phyloP scores from a whole-genome alignment of 495 filamentous ascomycete species.

The Penicillium robsamsonii region DNA sequence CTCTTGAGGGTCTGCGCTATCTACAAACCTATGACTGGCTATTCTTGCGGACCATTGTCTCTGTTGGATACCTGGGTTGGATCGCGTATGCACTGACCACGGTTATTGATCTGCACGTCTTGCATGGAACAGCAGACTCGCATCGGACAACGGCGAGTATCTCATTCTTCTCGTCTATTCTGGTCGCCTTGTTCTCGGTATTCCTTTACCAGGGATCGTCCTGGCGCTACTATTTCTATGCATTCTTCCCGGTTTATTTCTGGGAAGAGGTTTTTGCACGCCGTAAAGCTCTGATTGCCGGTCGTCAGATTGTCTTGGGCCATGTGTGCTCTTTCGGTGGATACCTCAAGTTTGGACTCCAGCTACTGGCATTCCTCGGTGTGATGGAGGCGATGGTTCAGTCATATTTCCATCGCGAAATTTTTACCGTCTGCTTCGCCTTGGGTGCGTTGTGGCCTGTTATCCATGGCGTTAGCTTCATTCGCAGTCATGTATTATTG shows the following conservation, averaged over 20 bases:
- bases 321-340: slow-evolving; percentile 59
- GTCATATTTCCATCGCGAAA: slow-evolving; percentile 88
- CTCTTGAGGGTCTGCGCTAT: slow-evolving; percentile 84
- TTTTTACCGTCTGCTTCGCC: slow-evolving; percentile 79
- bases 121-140: slow-evolving; percentile 67
- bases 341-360: slow-evolving; percentile 53
- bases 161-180: slow-evolving; percentile 69
- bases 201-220: slow-evolving; percentile 78
- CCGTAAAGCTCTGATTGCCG: slow-evolving; percentile 64
- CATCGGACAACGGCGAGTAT: slow-evolving; percentile 60
- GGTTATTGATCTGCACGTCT: slow-evolving; percentile 84
- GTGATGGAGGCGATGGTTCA: slow-evolving; percentile 79
- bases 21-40: slow-evolving; percentile 97
- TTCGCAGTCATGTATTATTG: slow-evolving; percentile 61
- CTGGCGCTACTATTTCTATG: slow-evolving; percentile 87
- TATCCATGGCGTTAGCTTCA: slow-evolving; percentile 69
- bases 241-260: slow-evolving; percentile 86
- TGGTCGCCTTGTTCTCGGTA: slow-evolving; percentile 72
- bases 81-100: slow-evolving; percentile 92
- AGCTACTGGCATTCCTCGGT: slow-evolving; percentile 62
- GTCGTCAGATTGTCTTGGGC: slow-evolving; percentile 64
- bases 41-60: slow-evolving; percentile 91
- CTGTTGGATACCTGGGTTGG: slow-evolving; percentile 93
- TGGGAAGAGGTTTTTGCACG: slow-evolving; percentile 95
- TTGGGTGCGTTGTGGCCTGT: slow-evolving; percentile 75